phyloP scores from a whole-genome alignment of 2,329 filamentous ascomycete species.

The Trichoderma guizhouense region DNA sequence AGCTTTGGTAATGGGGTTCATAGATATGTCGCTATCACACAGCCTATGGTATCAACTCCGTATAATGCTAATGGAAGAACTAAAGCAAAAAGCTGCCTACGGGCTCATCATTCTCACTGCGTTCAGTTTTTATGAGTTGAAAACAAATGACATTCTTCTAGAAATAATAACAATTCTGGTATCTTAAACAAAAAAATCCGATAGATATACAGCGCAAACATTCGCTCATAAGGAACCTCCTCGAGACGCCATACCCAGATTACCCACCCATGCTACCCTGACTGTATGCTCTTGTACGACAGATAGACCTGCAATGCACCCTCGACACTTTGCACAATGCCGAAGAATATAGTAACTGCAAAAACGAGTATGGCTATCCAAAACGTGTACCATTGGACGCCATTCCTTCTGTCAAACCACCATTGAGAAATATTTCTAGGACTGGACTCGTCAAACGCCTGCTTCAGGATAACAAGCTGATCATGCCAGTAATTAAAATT shows the following conservation, averaged over 20 bases:
- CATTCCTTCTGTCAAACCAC: constrained; percentile 42
- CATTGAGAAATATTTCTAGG: constrained; percentile 36
- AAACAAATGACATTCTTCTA: background rate
- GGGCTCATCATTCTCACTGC: background rate
- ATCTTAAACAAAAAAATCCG: background rate
- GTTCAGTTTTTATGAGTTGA: background rate
- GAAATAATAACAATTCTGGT: background rate
- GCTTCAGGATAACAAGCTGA: constrained; percentile 40
- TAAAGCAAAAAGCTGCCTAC: background rate
- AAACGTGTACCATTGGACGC: constrained; percentile 45
- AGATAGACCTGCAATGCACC: constrained; percentile 27
- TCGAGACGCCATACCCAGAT: background rate
- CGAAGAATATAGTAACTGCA: constrained; percentile 35
- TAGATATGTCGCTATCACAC: background rate
- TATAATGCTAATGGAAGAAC: too few relatives aligned
- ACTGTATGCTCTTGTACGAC: background rate
- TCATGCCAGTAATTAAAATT: constrained; percentile 42
- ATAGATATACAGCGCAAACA: background rate
- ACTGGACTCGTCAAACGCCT: constrained; percentile 38
- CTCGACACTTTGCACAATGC: constrained; percentile 40
- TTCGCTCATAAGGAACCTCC: background rate
- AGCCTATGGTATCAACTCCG: background rate
- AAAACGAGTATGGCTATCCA: constrained; percentile 39
- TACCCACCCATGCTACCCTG: background rate
- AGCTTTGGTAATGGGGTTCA: background rate